Percentiles rank a stretch among this genome's conserved stretches.
Conservation (phyloP, 2,329 filamentous ascomycete species). For the Xylariaceae sp. region DNA sequence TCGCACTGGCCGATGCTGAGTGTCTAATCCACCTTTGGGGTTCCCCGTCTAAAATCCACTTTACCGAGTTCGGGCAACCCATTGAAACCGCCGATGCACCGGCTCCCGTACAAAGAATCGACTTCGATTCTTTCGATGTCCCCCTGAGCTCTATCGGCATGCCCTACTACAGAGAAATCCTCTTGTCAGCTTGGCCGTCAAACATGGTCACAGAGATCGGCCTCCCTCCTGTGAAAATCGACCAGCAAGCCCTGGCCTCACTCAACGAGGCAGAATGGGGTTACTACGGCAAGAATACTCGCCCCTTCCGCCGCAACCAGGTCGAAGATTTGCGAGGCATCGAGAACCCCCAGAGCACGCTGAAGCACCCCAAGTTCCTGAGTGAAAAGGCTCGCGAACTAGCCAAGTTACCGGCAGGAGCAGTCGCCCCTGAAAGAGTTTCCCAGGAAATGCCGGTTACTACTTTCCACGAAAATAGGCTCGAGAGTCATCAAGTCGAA, state of each 20-base stretch:
- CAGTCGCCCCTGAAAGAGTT: conserved; percentile 39
- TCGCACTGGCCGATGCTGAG: conserved; percentile 74
- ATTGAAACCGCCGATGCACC: conserved; percentile 70
- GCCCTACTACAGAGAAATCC: conserved; percentile 83
- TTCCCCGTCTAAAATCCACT: conserved; percentile 76
- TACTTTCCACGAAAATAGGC: conserved; percentile 59
- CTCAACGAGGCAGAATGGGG: conserved; percentile 71
- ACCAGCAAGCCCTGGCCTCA: conserved; percentile 61
- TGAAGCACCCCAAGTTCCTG: conserved; percentile 80
- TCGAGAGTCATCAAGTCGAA: conserved; percentile 72
- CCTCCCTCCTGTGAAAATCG: conserved; percentile 70
- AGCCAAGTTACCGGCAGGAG: conserved; percentile 41
- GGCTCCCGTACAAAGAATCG: conserved; percentile 52
- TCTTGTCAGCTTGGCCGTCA: conserved; percentile 86
- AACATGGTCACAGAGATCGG: conserved; percentile 81
- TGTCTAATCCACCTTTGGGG: conserved; percentile 83
- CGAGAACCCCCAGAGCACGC: conserved; percentile 56
- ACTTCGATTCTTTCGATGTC: conserved; percentile 62
- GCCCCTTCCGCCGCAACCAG: conserved; percentile 72
- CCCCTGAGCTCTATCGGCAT: conserved; percentile 83
- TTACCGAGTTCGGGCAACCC: conserved; percentile 73
- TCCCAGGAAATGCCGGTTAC: conserved; percentile 57
- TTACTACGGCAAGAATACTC: conserved; percentile 70
- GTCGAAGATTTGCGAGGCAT: conserved; percentile 67
- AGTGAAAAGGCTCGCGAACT: conserved; percentile 83